phyloP scores from a whole-genome alignment of 1,139 yeast genomes.

The Tardiomyces digboiensis region DNA sequence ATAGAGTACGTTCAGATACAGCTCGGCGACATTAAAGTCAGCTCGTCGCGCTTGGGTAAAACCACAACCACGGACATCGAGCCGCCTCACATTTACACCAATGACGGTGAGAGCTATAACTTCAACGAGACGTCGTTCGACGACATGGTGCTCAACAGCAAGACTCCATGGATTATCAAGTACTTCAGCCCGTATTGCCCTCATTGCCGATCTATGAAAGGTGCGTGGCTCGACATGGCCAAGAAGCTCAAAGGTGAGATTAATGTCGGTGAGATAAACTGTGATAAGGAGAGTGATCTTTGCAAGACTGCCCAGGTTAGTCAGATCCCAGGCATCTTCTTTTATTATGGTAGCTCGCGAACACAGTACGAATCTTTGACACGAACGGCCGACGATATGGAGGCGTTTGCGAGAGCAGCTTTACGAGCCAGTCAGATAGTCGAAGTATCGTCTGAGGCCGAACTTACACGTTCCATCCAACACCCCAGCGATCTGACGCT shows the following conservation, averaged over 20 bases:
- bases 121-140: constrained; percentile 15
- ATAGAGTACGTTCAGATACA: constrained; percentile 6
- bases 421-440: constrained; percentile 1
- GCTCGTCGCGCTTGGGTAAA: neutral
- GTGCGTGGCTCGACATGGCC: constrained; percentile 31
- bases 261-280: constrained; percentile 33
- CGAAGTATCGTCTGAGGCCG: neutral
- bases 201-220: constrained; percentile 28
- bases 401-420: constrained; percentile 6
- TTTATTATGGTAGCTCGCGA: constrained; percentile 23
- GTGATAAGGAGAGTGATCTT: constrained; percentile 24
- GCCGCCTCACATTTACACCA: neutral
- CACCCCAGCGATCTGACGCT: constrained; percentile 12
- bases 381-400: constrained; percentile 7
- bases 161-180: constrained; percentile 32
- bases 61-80: neutral
- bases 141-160: constrained; percentile 7
- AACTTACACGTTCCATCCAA: neutral
- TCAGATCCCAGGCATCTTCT: constrained; percentile 24
- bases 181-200: constrained; percentile 32
- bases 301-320: constrained; percentile 25
- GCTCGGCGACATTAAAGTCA: neutral
- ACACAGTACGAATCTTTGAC: constrained; percentile 19
- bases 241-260: constrained; percentile 20
- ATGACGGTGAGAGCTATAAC: neutral